These are phyloP conservation scores for Paramecium primaurelia DNA, from an alignment of 73 alveolate genomes.

Conservation along the genomic window DNA sequence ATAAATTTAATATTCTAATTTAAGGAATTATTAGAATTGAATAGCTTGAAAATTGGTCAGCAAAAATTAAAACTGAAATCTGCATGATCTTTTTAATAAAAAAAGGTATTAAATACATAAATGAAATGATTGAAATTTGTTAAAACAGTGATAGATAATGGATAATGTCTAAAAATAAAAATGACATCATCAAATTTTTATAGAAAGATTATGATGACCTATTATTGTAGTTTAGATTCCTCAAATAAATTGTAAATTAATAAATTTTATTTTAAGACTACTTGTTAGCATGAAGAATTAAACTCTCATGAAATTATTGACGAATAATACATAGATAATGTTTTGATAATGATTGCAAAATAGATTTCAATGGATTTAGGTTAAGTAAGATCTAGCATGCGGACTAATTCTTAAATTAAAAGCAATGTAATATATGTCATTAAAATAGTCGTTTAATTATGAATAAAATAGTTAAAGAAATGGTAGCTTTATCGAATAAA, in stretches of 20 bases:
- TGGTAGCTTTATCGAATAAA: slow-evolving; percentile 9
- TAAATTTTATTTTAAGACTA: neutral
- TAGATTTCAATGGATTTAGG: slow-evolving; percentile 17
- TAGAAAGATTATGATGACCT: neutral
- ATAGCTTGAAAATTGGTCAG: neutral
- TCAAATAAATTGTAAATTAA: neutral
- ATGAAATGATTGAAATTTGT: slow-evolving; percentile 25
- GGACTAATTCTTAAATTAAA: neutral
- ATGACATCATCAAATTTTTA: neutral
- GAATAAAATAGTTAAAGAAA: slow-evolving; percentile 23
- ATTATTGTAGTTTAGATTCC: neutral
- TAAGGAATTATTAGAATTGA: neutral
- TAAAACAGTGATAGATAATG: slow-evolving; percentile 3
- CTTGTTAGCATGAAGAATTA: neutral
- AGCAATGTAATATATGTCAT: neutral
- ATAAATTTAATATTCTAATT: neutral
- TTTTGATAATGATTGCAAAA: slow-evolving; percentile 31
- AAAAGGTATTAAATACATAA: slow-evolving; percentile 3
- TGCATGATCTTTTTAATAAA: neutral
- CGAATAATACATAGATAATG: slow-evolving; percentile 9
- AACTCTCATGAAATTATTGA: neutral
- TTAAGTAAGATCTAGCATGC: neutral
- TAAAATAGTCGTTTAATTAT: slow-evolving; percentile 6
- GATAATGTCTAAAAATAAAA: neutral
- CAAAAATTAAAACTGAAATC: neutral